Base-by-base conservation (phyloP, 768 basidiomycete genomes). In the Leccinum subgranulosum region DNA sequence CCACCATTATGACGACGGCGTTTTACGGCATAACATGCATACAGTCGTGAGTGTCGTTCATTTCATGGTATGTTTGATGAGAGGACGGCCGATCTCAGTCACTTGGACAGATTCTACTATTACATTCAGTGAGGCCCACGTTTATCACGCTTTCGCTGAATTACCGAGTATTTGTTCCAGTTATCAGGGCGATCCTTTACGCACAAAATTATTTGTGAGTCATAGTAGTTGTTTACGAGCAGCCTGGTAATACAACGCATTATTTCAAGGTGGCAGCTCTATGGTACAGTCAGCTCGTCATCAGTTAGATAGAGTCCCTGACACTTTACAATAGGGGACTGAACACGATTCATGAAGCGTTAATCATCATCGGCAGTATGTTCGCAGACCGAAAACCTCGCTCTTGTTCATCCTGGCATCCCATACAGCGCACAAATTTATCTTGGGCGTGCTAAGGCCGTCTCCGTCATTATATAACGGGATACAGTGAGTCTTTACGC, bases 161-260 rank as follows among this genome's bases (percentile, higher is more conserved):
- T n/a, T 17, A 36, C 6, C 3, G 6, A 2, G 0, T 12, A 7
- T n/a, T 23, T 1, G 17, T 23, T 23, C 19, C 17, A 65, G 64
- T 12, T 65, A 59, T 8, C 53, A 1, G 10, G 39, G 14, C 0
- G 64, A 66, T 45, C 43, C 29, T 10, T 3, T 33, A 14, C 47
- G 34, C 17, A 50, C 21, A 11, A 65, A 63, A 45, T 1, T 1
- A 12, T n/a, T 66, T 28, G 64, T 65, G n/a, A 65, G 64, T 50
- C 43, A 15, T 4, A 43, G 41, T 12, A 43, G 10, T 43, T 43
- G 0, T 25, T 28, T 10, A 46, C 15, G 25, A 15, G n/a, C 1
- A 12, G 23, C 12, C 17, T 23, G 9, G 28, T 61, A 11, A 48
- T 9, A 21, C 29, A 41, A 14, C 8, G 6, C 27, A 1, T 28